Conservation (phyloP, 768 basidiomycete species). For the Psilocybe cubensis region DNA sequence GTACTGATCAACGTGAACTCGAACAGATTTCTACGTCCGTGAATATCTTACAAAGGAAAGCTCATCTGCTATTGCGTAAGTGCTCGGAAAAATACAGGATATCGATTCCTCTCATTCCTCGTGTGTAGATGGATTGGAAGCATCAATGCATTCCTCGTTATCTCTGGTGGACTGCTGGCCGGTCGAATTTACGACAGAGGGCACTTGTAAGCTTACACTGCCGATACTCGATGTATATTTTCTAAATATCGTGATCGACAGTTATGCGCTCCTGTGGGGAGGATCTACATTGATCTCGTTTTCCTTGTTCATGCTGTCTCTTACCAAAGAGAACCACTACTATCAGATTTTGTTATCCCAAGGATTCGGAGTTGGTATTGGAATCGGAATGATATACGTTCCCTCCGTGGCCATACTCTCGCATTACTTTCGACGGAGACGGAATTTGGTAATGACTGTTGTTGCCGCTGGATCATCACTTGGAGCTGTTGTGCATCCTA, state of each 20-base stretch:
- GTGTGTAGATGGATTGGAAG: constrained; percentile 14
- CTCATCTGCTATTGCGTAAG: constrained; percentile 8
- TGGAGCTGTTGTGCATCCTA: constrained; percentile 11
- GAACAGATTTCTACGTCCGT: constrained; percentile 9
- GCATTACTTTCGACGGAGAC: constrained; percentile 12
- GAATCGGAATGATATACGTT: constrained; percentile 14
- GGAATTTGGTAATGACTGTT: constrained; percentile 8
- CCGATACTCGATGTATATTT: no score
- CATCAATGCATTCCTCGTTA: constrained; percentile 10
- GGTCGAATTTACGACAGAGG: constrained; percentile 14
- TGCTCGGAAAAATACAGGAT: background rate
- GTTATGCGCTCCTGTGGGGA: constrained; percentile 10
- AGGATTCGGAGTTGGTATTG: constrained; percentile 11
- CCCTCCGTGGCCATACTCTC: constrained; percentile 12
- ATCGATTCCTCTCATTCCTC: background rate
- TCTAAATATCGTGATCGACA: background rate
- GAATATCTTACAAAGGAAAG: constrained; percentile 10
- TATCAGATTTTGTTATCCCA: constrained; percentile 13
- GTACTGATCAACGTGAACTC: background rate
- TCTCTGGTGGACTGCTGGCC: constrained; percentile 7
- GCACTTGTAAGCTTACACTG: constrained; percentile 4
- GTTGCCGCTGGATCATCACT: constrained; percentile 12
- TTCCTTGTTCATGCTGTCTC: constrained; percentile 14
- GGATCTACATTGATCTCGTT: constrained; percentile 10
- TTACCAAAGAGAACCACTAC: constrained; percentile 11